phyloP scores from a whole-genome alignment of 2,329 filamentous ascomycete species.

The Gyromitra esculenta region DNA sequence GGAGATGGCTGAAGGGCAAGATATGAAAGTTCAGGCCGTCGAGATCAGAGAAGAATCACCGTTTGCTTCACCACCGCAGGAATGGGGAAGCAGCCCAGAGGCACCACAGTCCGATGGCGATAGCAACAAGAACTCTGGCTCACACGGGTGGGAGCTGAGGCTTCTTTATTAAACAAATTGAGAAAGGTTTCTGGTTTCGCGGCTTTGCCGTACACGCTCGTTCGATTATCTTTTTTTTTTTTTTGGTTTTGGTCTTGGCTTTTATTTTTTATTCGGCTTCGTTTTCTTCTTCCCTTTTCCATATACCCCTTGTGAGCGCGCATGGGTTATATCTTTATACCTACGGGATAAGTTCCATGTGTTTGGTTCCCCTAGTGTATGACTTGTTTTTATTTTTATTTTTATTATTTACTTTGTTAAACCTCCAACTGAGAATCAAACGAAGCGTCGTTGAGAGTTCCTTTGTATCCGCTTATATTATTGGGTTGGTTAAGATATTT shows the following conservation, averaged over 20 bases:
- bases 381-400: conserved; percentile 6
- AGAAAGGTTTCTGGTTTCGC: neutral
- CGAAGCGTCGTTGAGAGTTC: conserved; percentile 21
- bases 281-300: neutral
- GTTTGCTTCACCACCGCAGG: conserved; percentile 63
- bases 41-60: conserved; percentile 67
- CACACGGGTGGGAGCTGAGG: conserved; percentile 52
- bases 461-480: conserved; percentile 29
- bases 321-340: conserved; percentile 5
- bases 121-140: conserved; percentile 64
- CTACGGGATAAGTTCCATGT: neutral
- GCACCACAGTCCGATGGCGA: conserved; percentile 62
- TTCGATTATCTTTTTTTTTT: conserved; percentile 24
- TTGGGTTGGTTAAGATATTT: conserved; percentile 40
- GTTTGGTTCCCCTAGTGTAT: conserved; percentile 14
- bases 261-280: conserved; percentile 1
- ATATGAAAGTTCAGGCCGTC: conserved; percentile 78
- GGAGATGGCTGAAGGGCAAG: conserved; percentile 87
- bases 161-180: conserved; percentile 49
- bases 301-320: conserved; percentile 24
- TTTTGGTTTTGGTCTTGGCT: neutral
- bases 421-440: neutral
- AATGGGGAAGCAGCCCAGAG: conserved; percentile 63
- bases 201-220: neutral
- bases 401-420: conserved; percentile 2